phyloP scores from a whole-genome alignment of 495 filamentous ascomycete species.

The Aspergillus biplanus region DNA sequence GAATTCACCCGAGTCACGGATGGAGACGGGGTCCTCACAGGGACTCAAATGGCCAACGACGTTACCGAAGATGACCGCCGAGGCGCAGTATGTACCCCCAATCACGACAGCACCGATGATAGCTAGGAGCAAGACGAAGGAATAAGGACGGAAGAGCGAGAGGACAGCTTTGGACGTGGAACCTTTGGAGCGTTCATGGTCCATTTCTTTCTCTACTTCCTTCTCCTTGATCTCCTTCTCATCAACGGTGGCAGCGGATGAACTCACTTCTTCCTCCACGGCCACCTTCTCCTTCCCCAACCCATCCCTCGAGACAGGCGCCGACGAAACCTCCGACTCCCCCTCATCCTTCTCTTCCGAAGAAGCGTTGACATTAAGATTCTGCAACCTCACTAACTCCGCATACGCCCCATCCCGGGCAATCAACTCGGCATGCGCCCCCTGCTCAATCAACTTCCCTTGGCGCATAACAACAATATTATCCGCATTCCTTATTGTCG shows the following conservation, averaged over 20 bases:
- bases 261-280: neutral
- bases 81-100: constrained; percentile 49
- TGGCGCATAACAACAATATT: constrained; percentile 32
- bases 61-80: constrained; percentile 56
- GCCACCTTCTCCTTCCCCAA: constrained; percentile 9
- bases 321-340: neutral
- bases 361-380: constrained; percentile 16
- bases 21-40: constrained; percentile 38
- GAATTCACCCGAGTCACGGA: constrained; percentile 46
- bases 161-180: constrained; percentile 6
- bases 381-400: constrained; percentile 25
- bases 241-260: neutral
- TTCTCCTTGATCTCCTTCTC: neutral
- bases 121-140: constrained; percentile 5
- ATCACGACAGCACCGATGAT: constrained; percentile 30
- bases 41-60: constrained; percentile 46
- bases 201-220: neutral
- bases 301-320: neutral
- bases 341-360: neutral
- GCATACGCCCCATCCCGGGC: constrained; percentile 14
- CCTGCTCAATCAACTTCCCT: constrained; percentile 39
- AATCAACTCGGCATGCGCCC: constrained; percentile 47
- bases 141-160: constrained; percentile 19
- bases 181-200: neutral
- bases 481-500: constrained; percentile 50